Percentiles rank a stretch among this genome's conserved stretches.
Conservation (phyloP, 257 asterid species). For the Eucommia ulmoides region DNA sequence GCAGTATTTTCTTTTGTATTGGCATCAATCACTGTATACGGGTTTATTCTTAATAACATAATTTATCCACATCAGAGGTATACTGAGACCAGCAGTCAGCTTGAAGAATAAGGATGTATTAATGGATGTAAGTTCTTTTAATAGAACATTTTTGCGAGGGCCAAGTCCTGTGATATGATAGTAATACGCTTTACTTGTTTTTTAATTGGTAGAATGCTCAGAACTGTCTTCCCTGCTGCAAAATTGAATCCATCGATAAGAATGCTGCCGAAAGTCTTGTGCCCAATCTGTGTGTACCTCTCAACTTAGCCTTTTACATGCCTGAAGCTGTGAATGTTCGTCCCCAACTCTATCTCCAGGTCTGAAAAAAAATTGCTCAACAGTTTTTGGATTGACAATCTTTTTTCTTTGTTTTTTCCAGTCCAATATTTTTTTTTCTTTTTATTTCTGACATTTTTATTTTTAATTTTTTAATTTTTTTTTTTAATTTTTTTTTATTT, state of each 20-base stretch:
- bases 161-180: constrained; percentile 18
- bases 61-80: constrained; percentile 51
- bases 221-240: constrained; percentile 71
- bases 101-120: constrained; percentile 48
- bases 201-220: constrained; percentile 63
- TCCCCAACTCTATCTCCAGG: constrained; percentile 81
- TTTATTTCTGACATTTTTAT: constrained; percentile 6
- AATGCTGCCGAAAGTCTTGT: constrained; percentile 60
- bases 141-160: too few relatives aligned
- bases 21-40: not conserved
- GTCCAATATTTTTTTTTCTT: not conserved
- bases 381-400: not conserved
- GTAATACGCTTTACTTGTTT: constrained; percentile 29
- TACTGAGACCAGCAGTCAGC: constrained; percentile 71
- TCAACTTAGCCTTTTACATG: constrained; percentile 70
- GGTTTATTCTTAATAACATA: not conserved
- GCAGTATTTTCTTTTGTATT: not conserved
- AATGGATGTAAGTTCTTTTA: constrained; percentile 48
- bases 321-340: constrained; percentile 76
- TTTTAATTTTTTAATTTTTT: constrained; percentile 5
- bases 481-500: constrained; percentile 7
- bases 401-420: too few relatives aligned
- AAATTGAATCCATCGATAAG: constrained; percentile 48
- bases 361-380: constrained; percentile 12
- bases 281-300: constrained; percentile 50